phyloP scores from a whole-genome alignment of 2,329 filamentous ascomycete species.

The Xylariaceae sp. region DNA sequence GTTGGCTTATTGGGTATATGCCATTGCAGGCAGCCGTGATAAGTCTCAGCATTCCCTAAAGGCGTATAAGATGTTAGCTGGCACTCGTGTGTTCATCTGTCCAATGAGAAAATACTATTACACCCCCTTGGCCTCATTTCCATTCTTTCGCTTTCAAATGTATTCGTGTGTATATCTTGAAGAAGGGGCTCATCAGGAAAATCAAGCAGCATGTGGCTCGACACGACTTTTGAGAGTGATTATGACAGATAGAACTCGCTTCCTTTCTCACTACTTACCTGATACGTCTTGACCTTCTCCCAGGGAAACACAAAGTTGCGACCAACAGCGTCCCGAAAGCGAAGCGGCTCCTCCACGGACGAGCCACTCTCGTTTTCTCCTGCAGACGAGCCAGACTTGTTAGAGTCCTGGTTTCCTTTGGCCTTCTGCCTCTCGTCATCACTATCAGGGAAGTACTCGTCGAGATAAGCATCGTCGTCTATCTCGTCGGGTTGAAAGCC shows the following conservation, averaged over 20 bases:
- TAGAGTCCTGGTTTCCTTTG: neutral
- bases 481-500: neutral
- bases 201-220: neutral
- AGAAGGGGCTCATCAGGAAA: neutral
- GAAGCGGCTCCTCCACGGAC: constrained; percentile 35
- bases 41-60: constrained; percentile 52
- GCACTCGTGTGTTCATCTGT: no score
- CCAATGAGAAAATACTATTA: no score
- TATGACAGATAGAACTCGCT: no score
- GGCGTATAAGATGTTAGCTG: constrained; percentile 9
- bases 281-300: constrained; percentile 59
- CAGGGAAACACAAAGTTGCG: constrained; percentile 63
- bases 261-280: no score
- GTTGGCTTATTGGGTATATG: constrained; percentile 47
- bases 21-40: constrained; percentile 52
- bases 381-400: neutral
- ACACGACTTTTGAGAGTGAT: neutral
- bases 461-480: no score
- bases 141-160: no score
- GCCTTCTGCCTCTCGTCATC: neutral
- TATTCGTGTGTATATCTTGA: no score
- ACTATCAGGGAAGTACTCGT: neutral
- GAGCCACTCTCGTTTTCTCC: neutral
- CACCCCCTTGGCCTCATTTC: no score
- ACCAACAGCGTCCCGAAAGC: constrained; percentile 61